Evolutionary conservation across 352 stramenopile genomes (phyloP).

Genomic region (Elongisporangium undulatum): DNA sequence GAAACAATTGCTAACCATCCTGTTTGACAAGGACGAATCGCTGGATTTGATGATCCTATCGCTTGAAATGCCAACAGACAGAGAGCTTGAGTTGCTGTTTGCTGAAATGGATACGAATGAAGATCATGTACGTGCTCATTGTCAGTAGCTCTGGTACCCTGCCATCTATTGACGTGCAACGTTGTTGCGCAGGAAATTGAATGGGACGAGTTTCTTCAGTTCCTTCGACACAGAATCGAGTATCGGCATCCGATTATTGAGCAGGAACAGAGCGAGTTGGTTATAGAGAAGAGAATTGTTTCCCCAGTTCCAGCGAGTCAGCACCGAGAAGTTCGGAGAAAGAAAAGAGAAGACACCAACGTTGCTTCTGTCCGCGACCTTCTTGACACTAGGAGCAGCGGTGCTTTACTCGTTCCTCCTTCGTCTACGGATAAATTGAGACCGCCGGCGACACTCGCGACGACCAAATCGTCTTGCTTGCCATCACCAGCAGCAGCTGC

Average conservation of each 20-base stretch:
- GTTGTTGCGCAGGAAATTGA: constrained; percentile 26
- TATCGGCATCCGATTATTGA: background rate
- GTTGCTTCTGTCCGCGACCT: background rate
- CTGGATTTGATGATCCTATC: background rate
- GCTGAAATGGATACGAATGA: constrained; percentile 39
- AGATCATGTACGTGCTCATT: constrained; percentile 28
- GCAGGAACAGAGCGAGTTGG: constrained; percentile 2
- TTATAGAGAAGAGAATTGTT: background rate
- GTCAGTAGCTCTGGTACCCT: background rate
- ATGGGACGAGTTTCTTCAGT: constrained; percentile 57
- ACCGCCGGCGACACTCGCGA: background rate
- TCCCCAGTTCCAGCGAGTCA: background rate
- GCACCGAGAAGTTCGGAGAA: constrained; percentile 16
- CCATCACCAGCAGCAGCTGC: background rate
- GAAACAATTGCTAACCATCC: constrained; percentile 28
- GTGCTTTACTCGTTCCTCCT: too few species aligned
- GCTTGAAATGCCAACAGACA: background rate
- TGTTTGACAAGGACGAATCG: constrained; percentile 11
- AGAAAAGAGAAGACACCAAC: constrained; percentile 24
- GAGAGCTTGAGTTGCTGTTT: constrained; percentile 35
- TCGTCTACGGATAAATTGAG: constrained; percentile 1
- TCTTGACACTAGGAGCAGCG: background rate
- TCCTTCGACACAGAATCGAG: constrained; percentile 15
- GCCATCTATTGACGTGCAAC: background rate
- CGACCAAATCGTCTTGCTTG: background rate